Evolutionary conservation across 2,329 filamentous ascomycete genomes (phyloP).

Genomic region (Penicillium sp.): DNA sequence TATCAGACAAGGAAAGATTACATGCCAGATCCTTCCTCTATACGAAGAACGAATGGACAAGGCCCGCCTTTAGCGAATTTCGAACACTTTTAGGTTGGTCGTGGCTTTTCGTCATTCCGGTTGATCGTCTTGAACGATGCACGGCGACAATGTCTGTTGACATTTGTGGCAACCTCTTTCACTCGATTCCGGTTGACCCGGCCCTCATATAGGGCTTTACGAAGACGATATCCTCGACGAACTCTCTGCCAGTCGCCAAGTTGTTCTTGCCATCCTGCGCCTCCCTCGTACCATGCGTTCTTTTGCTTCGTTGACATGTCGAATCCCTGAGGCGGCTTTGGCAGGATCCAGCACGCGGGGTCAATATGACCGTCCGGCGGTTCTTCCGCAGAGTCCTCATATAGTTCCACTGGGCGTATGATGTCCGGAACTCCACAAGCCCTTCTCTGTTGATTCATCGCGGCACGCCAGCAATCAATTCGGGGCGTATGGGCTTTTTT

Average conservation of each 20-base stretch:
- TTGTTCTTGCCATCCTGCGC: conserved; percentile 42
- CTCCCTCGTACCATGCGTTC: conserved; percentile 42
- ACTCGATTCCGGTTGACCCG: conserved; percentile 35
- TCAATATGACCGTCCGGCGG: conserved; percentile 42
- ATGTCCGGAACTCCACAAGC: conserved; percentile 30
- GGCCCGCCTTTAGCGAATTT: neutral
- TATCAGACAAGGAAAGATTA: conserved; percentile 10
- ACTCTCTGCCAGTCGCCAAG: conserved; percentile 42
- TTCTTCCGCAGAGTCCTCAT: conserved; percentile 39
- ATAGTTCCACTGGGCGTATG: conserved; percentile 33
- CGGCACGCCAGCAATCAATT: conserved; percentile 42
- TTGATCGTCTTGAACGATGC: conserved; percentile 12
- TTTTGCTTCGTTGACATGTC: conserved; percentile 36
- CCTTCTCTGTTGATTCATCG: conserved; percentile 37
- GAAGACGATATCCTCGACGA: conserved; percentile 36
- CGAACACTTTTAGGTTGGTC: neutral
- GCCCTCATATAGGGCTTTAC: conserved; percentile 38
- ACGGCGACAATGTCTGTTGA: conserved; percentile 22
- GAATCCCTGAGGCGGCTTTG: conserved; percentile 42
- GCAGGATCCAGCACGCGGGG: conserved; percentile 42
- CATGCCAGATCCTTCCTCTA: conserved; percentile 1
- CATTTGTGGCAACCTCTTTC: conserved; percentile 28
- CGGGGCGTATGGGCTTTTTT: conserved; percentile 28
- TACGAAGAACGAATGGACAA: neutral
- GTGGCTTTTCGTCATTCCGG: neutral